These are phyloP conservation scores for Penicillium decumbens DNA, from an alignment of 2,329 filamentous ascomycete genomes.

Conservation along the genomic window DNA sequence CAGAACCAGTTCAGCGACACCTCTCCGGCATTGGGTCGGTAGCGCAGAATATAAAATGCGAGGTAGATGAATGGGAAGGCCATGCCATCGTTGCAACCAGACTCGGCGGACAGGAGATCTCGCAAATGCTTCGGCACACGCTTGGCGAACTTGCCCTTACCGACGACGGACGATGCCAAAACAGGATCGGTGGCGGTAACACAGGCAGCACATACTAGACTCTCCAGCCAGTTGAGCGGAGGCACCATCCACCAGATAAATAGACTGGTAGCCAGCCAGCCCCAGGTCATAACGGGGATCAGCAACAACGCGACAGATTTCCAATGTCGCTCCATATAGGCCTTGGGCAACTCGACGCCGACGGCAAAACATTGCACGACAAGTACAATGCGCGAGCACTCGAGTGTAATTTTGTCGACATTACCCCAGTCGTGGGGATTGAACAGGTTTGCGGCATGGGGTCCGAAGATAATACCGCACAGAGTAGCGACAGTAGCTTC, in stretches of 20 bases:
- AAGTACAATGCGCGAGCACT: slow-evolving; percentile 66
- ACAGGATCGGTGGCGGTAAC: slow-evolving; percentile 97
- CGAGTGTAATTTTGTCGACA: slow-evolving; percentile 62
- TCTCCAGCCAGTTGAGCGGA: slow-evolving; percentile 80
- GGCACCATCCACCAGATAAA: slow-evolving; percentile 90
- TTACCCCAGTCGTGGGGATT: slow-evolving; percentile 61
- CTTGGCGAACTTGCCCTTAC: slow-evolving; percentile 98
- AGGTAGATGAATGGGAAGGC: slow-evolving; percentile 97
- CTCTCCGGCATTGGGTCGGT: slow-evolving; percentile 61
- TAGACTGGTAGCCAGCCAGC: slow-evolving; percentile 76
- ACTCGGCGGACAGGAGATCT: slow-evolving; percentile 91
- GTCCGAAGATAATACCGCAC: slow-evolving; percentile 66
- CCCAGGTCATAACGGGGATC: slow-evolving; percentile 94
- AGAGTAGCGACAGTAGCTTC: slow-evolving; percentile 87
- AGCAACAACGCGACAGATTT: slow-evolving; percentile 82
- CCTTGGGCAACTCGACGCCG: slow-evolving; percentile 63
- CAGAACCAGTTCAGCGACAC: slow-evolving; percentile 85
- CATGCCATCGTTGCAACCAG: slow-evolving; percentile 99
- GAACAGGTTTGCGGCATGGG: slow-evolving; percentile 61
- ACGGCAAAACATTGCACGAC: slow-evolving; percentile 71
- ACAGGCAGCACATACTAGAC: slow-evolving; percentile 80
- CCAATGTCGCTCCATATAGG: slow-evolving; percentile 98
- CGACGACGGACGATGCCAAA: slow-evolving; percentile 92
- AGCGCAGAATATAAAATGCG: slow-evolving; percentile 81
- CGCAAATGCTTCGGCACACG: slow-evolving; percentile 94